Base-by-base conservation (phyloP, 345 rosid species). In the Eucalyptus guilfoylei region DNA sequence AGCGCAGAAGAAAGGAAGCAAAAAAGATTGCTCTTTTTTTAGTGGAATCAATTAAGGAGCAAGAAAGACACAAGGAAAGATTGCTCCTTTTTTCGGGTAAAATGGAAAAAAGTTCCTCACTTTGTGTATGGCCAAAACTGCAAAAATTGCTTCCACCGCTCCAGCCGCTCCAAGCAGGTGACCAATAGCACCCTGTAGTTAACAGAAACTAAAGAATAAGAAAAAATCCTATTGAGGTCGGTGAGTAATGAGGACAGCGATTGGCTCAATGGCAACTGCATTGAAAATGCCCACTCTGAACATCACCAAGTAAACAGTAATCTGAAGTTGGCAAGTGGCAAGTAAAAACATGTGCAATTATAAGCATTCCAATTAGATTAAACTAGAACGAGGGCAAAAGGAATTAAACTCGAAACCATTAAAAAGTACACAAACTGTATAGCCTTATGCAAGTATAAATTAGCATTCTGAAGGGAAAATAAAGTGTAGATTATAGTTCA, bases 151-250 rank as follows among this genome's bases (percentile, higher is more conserved):
- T 93, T 96, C 99, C 87, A 96, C 97, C 6, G 99, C 98, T 90
- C 99, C 97, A 76, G 99, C 99, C 87, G 99, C 99, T 92, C 99
- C 99, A 89, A 98, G 99, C 58, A 98, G 98, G 95, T 98, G 99
- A 88, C 99, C 99, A 34, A 96, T 58, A 19, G 99, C 99, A 32
- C 98, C 99, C 99, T 97, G 94, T 86, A 90, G 49, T 88, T 85
- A 40, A 2, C 3, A 40, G 83, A 76, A 76, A 37, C 0, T 37
- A 76, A 76, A 76, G 83, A 76, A 0, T 12, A 76, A 76, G 83
- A 76, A 37, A 76, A 40, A 76, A 37, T 40, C 47, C 83, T 40
- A 40, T 23, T 11, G 47, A 76, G 28, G 83, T 19, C 5, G 5
- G 45, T 76, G 47, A 37, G 47, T 72, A 34, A 72, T 19, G 45